A percentile compares a stretch with the other conserved stretches of the same genome.
These are phyloP conservation scores for Neonectria ditissima DNA, from an alignment of 2,329 filamentous ascomycete genomes.

Conservation along the genomic window DNA sequence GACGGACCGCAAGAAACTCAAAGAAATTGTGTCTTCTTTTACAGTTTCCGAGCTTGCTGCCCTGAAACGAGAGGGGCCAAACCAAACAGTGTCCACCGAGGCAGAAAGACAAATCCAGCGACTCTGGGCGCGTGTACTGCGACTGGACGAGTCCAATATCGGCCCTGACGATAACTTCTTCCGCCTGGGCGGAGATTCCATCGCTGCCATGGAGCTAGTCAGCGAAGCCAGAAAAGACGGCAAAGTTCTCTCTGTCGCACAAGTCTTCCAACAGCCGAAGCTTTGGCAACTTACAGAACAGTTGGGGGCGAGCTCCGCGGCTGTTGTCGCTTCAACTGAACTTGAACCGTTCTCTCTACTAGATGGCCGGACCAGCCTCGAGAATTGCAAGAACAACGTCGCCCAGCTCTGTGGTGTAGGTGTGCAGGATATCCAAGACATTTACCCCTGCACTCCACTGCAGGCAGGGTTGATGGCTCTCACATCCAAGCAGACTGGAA, in stretches of 20 bases:
- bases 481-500: constrained; percentile 33
- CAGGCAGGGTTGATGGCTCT: constrained; percentile 31
- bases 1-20: constrained; percentile 30
- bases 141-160: constrained; percentile 38
- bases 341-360: not conserved
- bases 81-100: no score
- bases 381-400: not conserved
- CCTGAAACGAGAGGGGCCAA: not conserved
- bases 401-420: constrained; percentile 1
- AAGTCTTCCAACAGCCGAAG: not conserved
- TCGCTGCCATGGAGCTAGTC: constrained; percentile 7
- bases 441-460: not conserved
- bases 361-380: not conserved
- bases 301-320: not conserved
- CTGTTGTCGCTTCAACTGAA: not conserved
- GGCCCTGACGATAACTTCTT: constrained; percentile 45
- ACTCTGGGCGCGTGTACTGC: constrained; percentile 29
- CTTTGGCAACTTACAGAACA: not conserved
- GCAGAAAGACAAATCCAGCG: not conserved
- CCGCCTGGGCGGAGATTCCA: constrained; percentile 43
- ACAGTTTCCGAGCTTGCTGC: not conserved
- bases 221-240: no score
- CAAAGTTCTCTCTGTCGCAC: not conserved
- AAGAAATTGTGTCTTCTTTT: not conserved
- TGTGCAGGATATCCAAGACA: not conserved